These are phyloP conservation scores for Suillus bovinus DNA, from an alignment of 768 basidiomycete genomes.

Conservation along the genomic window DNA sequence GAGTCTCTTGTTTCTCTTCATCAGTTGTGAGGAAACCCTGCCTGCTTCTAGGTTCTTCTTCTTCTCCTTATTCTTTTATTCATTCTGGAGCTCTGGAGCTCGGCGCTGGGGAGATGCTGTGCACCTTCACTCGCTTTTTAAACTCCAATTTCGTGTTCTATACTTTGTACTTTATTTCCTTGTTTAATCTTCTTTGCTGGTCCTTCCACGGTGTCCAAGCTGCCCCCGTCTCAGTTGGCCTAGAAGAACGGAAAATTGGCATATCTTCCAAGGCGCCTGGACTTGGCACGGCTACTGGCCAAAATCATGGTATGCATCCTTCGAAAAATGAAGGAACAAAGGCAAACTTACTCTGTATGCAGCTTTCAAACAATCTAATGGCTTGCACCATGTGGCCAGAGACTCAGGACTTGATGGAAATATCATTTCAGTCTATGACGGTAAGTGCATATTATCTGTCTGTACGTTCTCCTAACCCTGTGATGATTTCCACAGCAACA, in stretches of 20 bases:
- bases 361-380: not conserved
- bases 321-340: not conserved
- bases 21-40: not conserved
- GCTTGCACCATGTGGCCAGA: not conserved
- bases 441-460: not conserved
- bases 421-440: not conserved
- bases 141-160: not conserved
- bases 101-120: conserved; percentile 16
- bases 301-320: not conserved
- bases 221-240: not conserved
- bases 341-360: not conserved
- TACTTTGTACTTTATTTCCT: conserved; percentile 2
- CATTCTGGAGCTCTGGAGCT: conserved; percentile 16
- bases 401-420: not conserved
- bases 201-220: conserved; percentile 3
- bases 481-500: not conserved
- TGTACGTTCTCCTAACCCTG: not conserved
- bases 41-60: not conserved
- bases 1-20: not conserved
- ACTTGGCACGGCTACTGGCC: no score
- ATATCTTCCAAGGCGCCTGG: not conserved
- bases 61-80: not conserved
- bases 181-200: not conserved
- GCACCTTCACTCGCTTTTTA: conserved; percentile 10
- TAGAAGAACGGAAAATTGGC: not conserved